Evolutionary conservation across 805 yeast species (phyloP), one percentile per base, ranked within the genome.

Genomic region (Candida alai): DNA sequence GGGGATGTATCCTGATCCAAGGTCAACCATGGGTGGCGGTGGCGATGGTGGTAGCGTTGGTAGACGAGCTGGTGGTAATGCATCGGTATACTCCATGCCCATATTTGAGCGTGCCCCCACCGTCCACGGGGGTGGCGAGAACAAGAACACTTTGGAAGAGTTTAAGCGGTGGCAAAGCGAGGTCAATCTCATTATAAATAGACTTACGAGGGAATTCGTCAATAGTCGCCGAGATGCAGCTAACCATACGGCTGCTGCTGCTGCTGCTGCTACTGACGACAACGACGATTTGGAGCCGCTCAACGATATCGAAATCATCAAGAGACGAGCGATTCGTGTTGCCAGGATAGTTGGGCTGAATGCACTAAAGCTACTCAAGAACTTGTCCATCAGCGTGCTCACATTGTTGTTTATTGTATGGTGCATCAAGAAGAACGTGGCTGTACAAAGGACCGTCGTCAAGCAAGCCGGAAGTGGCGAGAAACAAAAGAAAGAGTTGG

Each of bases 141-240:
- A 24, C 11, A 19, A 30, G 6, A 19, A 14, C 12, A 28, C 39
- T 12, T 29, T 47, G 34, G 68, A 62, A 26, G 78, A 73, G 25
- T 68, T 74, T 40, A 57, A 65, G 26, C 62, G 58, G 30, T 74
- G 80, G 80, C 79, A 73, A 47, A 64, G 62, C 20, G 79, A 74
- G 36, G 69, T 74, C 30, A 74, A 73, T 40, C 44, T 62, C 30
- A 58, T 75, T 6, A 55, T 75, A 34, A 62, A 59, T 39, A 64
- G 66, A 46, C 61, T 75, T 25, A 59, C 70, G 12, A 52, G 60
- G 34, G 79, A 74, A 40, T 46, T 49, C 28, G 28, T 53, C 12
- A 35, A 44, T 13, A 42, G 43, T 14, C 36, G 45, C 24, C 34
- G 38, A 24, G 42, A 38, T 19, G n/a, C n/a, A n/a, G n/a, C n/a